Conservation (phyloP, 768 basidiomycete species). For the Cystofilobasidium capitatum region DNA sequence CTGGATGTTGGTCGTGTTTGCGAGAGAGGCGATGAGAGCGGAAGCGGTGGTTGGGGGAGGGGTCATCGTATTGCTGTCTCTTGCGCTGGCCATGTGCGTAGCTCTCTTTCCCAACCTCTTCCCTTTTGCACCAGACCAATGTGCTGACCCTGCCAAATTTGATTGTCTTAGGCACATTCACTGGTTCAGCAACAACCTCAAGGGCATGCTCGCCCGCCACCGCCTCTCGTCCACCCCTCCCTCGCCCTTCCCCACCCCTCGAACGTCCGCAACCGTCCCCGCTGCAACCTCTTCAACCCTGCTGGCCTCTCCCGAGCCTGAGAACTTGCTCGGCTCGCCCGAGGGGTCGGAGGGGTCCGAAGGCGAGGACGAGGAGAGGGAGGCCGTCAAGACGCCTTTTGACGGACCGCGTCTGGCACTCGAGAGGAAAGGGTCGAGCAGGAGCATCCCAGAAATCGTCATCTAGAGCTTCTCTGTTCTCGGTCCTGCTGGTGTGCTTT, state of each 20-base stretch:
- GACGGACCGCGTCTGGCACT: not conserved
- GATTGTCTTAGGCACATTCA: constrained; percentile 13
- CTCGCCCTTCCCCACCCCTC: not conserved
- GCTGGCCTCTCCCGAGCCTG: not conserved
- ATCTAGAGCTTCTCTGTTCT: not conserved
- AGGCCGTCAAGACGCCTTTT: not conserved
- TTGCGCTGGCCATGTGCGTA: constrained; percentile 7
- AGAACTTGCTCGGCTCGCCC: not conserved
- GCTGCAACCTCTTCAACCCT: not conserved
- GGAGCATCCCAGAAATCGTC: not conserved
- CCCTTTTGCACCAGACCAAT: not conserved
- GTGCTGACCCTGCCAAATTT: not conserved
- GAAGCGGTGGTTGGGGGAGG: not conserved
- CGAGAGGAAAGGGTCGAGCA: not conserved
- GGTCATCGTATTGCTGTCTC: not conserved
- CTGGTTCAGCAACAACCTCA: constrained; percentile 11
- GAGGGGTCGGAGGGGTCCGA: not conserved
- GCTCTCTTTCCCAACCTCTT: not conserved
- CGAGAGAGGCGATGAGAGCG: not conserved
- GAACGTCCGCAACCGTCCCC: not conserved
- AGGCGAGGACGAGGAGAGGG: not conserved
- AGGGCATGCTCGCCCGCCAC: constrained; percentile 1
- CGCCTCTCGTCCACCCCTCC: not conserved
- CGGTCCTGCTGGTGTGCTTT: not conserved
- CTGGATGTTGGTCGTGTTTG: constrained; percentile 2